A percentile compares a stretch with the other conserved stretches of the same genome.
phyloP scores from a whole-genome alignment of 1,284 basidiomycete genomes.

The Microbotryum lychnidis-dioicae region DNA sequence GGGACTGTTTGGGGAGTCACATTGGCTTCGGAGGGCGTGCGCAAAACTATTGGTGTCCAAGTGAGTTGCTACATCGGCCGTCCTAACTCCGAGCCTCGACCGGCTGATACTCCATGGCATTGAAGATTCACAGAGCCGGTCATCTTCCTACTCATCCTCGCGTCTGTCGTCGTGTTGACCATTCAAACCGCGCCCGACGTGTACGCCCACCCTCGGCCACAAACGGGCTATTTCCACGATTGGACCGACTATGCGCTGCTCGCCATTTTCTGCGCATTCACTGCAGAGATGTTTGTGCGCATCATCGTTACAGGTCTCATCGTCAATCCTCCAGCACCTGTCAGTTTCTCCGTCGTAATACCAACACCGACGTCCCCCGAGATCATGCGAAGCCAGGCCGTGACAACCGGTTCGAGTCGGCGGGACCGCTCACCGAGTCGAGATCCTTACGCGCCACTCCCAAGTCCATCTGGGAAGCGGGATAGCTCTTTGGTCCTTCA shows the following conservation, averaged over 20 bases:
- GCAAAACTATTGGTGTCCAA: slow-evolving; percentile 55
- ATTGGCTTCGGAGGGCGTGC: slow-evolving; percentile 57
- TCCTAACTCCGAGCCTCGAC: slow-evolving; percentile 12
- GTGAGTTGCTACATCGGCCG: slow-evolving; percentile 46
- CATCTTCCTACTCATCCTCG: slow-evolving; percentile 73
- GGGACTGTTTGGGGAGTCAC: slow-evolving; percentile 64
- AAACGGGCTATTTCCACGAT: slow-evolving; percentile 64
- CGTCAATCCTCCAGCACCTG: slow-evolving; percentile 58
- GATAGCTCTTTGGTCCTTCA: no score
- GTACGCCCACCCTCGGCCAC: slow-evolving; percentile 44
- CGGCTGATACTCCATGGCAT: not conserved
- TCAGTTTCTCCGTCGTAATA: no score
- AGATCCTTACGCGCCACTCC: no score
- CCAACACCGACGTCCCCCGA: no score
- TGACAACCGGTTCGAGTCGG: no score
- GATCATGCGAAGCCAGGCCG: no score
- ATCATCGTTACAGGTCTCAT: slow-evolving; percentile 87
- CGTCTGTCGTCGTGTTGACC: slow-evolving; percentile 74
- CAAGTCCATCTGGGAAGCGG: no score
- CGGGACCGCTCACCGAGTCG: no score
- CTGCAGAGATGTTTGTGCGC: slow-evolving; percentile 76
- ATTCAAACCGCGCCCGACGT: slow-evolving; percentile 59
- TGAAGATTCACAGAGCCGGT: slow-evolving; percentile 70
- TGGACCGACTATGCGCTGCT: slow-evolving; percentile 87
- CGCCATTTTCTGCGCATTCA: slow-evolving; percentile 74